A percentile compares a stretch with the other conserved stretches of the same genome.
phyloP scores from a whole-genome alignment of 164 flowering plant species.

The Vitis vinifera region DNA sequence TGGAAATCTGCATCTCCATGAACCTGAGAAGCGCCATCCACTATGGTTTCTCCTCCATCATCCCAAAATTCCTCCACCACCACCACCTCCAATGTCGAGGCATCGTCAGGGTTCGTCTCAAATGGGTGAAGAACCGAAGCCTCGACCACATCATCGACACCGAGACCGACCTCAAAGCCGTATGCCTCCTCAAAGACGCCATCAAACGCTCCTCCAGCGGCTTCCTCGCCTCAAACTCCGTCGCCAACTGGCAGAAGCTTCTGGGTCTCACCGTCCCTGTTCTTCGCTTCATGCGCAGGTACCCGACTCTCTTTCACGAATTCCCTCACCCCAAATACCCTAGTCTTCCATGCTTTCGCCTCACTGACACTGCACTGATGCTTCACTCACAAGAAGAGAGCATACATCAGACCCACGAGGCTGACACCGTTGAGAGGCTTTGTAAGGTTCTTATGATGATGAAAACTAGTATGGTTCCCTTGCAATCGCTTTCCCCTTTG shows the following conservation, averaged over 20 bases:
- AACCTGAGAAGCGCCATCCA: too few species aligned
- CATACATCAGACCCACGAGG: slow-evolving; percentile 31
- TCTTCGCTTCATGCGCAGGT: slow-evolving; percentile 82
- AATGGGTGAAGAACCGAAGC: slow-evolving; percentile 86
- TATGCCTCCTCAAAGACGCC: slow-evolving; percentile 87
- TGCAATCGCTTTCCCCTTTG: slow-evolving; percentile 50
- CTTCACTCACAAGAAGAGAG: slow-evolving; percentile 50
- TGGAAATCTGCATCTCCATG: too few species aligned
- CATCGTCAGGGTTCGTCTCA: slow-evolving; percentile 68
- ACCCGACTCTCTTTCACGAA: slow-evolving; percentile 78
- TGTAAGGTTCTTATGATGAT: slow-evolving; percentile 59
- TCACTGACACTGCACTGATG: slow-evolving; percentile 57
- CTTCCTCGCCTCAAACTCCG: slow-evolving; percentile 58
- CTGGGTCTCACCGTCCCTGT: slow-evolving; percentile 96
- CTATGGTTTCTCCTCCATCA: too few species aligned
- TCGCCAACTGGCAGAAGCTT: slow-evolving; percentile 68
- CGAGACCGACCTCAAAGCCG: slow-evolving; percentile 94
- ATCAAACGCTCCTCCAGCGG: slow-evolving; percentile 73
- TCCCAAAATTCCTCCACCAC: slow-evolving; percentile 3
- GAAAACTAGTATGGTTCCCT: slow-evolving; percentile 35
- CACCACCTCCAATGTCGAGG: slow-evolving; percentile 27
- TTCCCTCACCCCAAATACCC: slow-evolving; percentile 66
- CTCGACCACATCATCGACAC: slow-evolving; percentile 84
- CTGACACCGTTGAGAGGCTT: slow-evolving; percentile 46
- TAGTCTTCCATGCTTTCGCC: slow-evolving; percentile 61